Evolutionary conservation across 495 filamentous ascomycete species (phyloP).

Genomic region (Trichoderma virens): DNA sequence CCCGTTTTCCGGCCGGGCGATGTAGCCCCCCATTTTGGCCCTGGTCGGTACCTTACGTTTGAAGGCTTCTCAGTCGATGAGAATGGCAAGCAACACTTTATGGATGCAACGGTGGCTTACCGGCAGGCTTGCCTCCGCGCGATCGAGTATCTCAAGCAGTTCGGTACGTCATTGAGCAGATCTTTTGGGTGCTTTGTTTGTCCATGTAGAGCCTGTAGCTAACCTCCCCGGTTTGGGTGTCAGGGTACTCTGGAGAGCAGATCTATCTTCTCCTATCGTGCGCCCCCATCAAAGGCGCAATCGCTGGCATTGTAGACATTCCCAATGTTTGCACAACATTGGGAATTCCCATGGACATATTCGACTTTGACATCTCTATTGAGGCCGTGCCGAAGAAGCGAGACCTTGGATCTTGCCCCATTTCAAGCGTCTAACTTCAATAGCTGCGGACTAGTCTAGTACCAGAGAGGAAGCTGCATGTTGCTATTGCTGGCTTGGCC

Average conservation of each 20-base stretch:
- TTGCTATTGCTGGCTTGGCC: not conserved
- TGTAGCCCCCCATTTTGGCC: constrained; percentile 86
- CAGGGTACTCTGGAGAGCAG: constrained; percentile 67
- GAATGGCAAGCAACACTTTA: constrained; percentile 83
- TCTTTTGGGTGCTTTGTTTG: not conserved
- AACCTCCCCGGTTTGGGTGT: constrained; percentile 71
- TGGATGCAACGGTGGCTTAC: constrained; percentile 91
- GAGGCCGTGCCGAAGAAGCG: constrained; percentile 27
- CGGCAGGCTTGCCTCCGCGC: constrained; percentile 62
- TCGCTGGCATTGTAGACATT: constrained; percentile 91
- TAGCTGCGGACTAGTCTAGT: not conserved
- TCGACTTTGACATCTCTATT: constrained; percentile 87
- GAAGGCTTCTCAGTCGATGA: constrained; percentile 94
- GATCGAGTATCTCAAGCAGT: constrained; percentile 1
- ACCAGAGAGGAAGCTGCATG: not conserved
- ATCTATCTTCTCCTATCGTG: constrained; percentile 84
- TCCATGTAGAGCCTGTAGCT: constrained; percentile 7
- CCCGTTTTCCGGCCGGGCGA: constrained; percentile 88
- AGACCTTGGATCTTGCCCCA: constrained; percentile 5
- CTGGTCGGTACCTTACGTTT: constrained; percentile 80
- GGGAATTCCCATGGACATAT: constrained; percentile 89
- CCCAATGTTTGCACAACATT: constrained; percentile 80
- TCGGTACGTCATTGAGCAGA: constrained; percentile 33
- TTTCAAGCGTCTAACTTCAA: not conserved
- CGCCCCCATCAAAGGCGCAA: constrained; percentile 84